Conservation (phyloP, 257 asterid species). For the Ligustrum vulgare region DNA sequence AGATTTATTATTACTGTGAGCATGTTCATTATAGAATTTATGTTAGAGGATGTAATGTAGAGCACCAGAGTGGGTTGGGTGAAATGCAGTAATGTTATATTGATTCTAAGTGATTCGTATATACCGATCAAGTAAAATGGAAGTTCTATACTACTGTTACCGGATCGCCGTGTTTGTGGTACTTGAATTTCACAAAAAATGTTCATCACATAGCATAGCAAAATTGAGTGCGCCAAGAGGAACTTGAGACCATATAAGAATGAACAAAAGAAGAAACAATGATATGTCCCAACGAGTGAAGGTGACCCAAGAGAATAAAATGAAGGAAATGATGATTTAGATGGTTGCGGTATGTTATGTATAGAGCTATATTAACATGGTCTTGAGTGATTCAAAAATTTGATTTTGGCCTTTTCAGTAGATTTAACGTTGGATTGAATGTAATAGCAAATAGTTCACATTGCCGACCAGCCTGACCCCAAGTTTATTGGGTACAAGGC, state of each 20-base stretch:
- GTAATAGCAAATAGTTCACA: neutral
- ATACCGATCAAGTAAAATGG: no score
- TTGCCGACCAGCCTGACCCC: neutral
- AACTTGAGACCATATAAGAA: neutral
- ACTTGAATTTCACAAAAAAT: no score
- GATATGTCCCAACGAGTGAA: neutral
- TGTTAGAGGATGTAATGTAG: no score
- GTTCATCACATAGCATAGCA: no score
- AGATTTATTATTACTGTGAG: no score
- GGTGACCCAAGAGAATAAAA: neutral
- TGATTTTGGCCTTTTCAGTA: neutral
- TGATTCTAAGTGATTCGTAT: no score
- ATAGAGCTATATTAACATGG: neutral
- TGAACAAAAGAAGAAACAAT: neutral
- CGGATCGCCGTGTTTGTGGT: no score
- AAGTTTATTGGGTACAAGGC: neutral
- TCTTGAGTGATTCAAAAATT: neutral
- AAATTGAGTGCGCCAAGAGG: no score
- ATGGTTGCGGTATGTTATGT: neutral
- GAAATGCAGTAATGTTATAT: no score
- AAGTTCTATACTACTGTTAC: no score
- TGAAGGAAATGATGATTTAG: neutral
- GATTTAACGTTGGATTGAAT: neutral
- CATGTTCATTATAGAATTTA: no score
- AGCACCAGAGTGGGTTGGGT: no score